These are phyloP conservation scores for Botrytis byssoidea DNA, from an alignment of 2,329 filamentous ascomycete species.

Conservation along the genomic window DNA sequence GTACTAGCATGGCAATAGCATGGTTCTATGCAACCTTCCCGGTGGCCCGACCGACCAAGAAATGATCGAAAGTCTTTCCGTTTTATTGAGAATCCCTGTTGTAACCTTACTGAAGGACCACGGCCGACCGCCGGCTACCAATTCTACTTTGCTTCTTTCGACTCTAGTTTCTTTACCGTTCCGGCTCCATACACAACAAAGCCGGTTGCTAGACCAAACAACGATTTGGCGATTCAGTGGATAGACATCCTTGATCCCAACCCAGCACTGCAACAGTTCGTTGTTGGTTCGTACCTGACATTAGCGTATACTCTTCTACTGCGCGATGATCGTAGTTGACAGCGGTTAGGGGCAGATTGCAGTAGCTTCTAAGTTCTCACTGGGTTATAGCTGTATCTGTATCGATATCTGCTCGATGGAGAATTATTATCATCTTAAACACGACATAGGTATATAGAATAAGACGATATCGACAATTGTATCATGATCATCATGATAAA, in stretches of 20 bases:
- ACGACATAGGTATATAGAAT: constrained; percentile 7
- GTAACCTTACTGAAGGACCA: background rate
- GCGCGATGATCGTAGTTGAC: constrained; percentile 24
- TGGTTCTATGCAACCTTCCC: constrained; percentile 20
- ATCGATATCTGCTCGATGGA: background rate
- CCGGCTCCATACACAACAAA: constrained; percentile 24
- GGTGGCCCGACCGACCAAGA: constrained; percentile 17
- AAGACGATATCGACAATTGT: background rate
- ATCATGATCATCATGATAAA: constrained; percentile 13
- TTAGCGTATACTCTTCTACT: constrained; percentile 23
- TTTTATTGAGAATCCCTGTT: constrained; percentile 8
- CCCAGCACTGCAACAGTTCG: constrained; percentile 19
- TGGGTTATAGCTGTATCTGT: background rate
- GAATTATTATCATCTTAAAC: constrained; percentile 10
- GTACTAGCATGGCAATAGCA: constrained; percentile 21
- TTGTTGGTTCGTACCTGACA: constrained; percentile 29
- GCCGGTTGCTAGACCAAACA: constrained; percentile 19
- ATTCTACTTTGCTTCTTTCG: constrained; percentile 1
- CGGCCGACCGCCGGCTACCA: constrained; percentile 8
- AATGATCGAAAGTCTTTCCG: constrained; percentile 1
- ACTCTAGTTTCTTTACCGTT: constrained; percentile 21
- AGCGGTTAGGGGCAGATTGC: constrained; percentile 19
- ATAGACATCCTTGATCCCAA: constrained; percentile 15
- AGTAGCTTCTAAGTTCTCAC: constrained; percentile 4
- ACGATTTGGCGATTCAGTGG: constrained; percentile 6